Evolutionary conservation across 148 eudicot genomes (phyloP).

Genomic region (Chenopodium suecicum): DNA sequence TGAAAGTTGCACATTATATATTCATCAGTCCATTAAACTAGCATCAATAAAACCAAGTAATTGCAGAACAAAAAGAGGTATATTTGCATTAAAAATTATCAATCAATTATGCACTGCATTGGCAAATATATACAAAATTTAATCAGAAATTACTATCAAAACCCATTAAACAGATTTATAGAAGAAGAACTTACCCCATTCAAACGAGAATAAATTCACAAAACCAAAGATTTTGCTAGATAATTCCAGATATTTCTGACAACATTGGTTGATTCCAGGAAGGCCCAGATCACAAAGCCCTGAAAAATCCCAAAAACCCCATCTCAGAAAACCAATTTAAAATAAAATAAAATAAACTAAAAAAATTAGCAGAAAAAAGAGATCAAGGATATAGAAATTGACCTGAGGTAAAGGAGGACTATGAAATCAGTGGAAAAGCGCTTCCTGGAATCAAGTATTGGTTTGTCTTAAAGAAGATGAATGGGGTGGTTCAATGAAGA

Average conservation of each 20-base stretch:
- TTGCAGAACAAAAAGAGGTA: neutral
- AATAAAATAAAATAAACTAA: neutral
- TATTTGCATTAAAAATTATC: neutral
- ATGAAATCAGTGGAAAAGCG: conserved; percentile 13
- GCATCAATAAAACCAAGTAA: neutral
- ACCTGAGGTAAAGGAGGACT: conserved; percentile 15
- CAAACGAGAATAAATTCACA: conserved; percentile 9
- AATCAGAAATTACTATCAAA: neutral
- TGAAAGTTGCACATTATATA: neutral
- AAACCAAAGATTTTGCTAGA: conserved; percentile 15
- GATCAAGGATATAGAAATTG: neutral
- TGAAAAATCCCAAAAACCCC: conserved; percentile 16
- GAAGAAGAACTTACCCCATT: conserved; percentile 37
- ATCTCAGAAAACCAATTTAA: conserved; percentile 12
- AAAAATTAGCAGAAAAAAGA: neutral
- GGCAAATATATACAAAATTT: neutral
- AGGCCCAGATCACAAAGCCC: conserved; percentile 31
- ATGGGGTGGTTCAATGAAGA: neutral
- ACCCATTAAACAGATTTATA: neutral
- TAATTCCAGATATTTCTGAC: conserved; percentile 1
- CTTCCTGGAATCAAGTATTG: conserved; percentile 13
- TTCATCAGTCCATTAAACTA: neutral
- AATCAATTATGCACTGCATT: neutral
- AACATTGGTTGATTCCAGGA: conserved; percentile 28
- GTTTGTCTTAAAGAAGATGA: no score